phyloP scores from a whole-genome alignment of 2,329 filamentous ascomycete species.

The Balansia obtecta region DNA sequence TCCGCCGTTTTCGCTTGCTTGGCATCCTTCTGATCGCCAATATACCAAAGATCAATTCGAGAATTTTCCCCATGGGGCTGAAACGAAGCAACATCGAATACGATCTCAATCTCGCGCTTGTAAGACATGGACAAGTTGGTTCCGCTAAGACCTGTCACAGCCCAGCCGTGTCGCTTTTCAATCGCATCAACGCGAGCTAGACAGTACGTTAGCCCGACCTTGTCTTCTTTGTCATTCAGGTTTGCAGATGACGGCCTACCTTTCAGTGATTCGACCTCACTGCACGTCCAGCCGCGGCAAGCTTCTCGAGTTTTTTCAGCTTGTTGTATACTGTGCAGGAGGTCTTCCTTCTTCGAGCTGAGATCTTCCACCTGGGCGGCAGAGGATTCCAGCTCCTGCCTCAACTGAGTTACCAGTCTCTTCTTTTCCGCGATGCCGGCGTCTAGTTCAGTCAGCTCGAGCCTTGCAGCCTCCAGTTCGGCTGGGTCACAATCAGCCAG shows the following conservation, averaged over 20 bases:
- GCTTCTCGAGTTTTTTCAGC: constrained; percentile 78
- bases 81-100: constrained; percentile 57
- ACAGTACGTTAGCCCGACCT: constrained; percentile 22
- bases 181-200: constrained; percentile 52
- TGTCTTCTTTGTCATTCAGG: background rate
- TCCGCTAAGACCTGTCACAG: constrained; percentile 50
- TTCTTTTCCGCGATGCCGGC: constrained; percentile 59
- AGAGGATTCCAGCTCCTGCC: constrained; percentile 53
- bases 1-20: constrained; percentile 47
- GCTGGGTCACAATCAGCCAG: constrained; percentile 70
- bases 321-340: constrained; percentile 61
- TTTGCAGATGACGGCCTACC: constrained; percentile 31
- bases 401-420: constrained; percentile 52
- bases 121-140: constrained; percentile 63
- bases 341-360: constrained; percentile 55
- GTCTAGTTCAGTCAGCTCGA: constrained; percentile 52
- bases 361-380: constrained; percentile 51
- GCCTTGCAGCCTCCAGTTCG: constrained; percentile 62
- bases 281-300: constrained; percentile 76
- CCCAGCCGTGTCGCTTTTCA: constrained; percentile 59
- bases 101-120: constrained; percentile 57
- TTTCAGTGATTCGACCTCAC: constrained; percentile 70
- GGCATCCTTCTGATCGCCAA: constrained; percentile 44
- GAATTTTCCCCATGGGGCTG: constrained; percentile 31
- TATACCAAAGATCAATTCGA: constrained; percentile 58